phyloP scores from a whole-genome alignment of 768 basidiomycete genomes.

The Tylopilus balloui region DNA sequence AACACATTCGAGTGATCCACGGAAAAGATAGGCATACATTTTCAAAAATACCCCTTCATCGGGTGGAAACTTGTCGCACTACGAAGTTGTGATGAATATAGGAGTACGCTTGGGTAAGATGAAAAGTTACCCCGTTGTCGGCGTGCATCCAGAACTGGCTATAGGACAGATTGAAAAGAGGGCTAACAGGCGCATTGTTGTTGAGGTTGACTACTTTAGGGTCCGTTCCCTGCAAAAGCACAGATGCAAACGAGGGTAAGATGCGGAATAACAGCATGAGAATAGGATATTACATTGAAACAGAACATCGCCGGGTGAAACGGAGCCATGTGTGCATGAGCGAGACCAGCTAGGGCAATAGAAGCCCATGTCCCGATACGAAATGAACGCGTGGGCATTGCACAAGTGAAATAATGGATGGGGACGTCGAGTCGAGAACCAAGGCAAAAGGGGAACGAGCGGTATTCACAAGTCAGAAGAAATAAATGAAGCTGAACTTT shows the following conservation, averaged over 20 bases:
- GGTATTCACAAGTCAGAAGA: not conserved
- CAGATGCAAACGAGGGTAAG: not conserved
- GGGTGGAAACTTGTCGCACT: slow-evolving; percentile 6
- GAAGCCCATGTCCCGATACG: slow-evolving; percentile 1
- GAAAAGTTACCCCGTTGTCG: not conserved
- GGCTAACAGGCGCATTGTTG: not conserved
- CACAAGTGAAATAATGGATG: not conserved
- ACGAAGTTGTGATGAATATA: not conserved
- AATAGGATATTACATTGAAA: slow-evolving; percentile 2
- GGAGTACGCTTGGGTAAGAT: not conserved
- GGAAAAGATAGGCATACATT: slow-evolving; percentile 5
- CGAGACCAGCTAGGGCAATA: slow-evolving; percentile 11
- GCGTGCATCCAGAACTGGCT: slow-evolving; percentile 6
- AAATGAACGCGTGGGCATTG: slow-evolving; percentile 1
- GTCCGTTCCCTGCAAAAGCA: slow-evolving; percentile 2
- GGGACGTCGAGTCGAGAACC: not conserved
- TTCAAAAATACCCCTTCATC: not conserved
- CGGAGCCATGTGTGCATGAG: not conserved
- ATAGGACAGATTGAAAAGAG: not conserved
- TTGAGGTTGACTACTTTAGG: not conserved
- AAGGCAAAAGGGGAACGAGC: not conserved
- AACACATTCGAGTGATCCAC: not conserved
- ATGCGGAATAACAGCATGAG: not conserved
- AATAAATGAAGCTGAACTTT: not conserved
- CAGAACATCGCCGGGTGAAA: slow-evolving; percentile 1